phyloP scores from a whole-genome alignment of 345 rosid genomes.

The Sisymbrium irio region DNA sequence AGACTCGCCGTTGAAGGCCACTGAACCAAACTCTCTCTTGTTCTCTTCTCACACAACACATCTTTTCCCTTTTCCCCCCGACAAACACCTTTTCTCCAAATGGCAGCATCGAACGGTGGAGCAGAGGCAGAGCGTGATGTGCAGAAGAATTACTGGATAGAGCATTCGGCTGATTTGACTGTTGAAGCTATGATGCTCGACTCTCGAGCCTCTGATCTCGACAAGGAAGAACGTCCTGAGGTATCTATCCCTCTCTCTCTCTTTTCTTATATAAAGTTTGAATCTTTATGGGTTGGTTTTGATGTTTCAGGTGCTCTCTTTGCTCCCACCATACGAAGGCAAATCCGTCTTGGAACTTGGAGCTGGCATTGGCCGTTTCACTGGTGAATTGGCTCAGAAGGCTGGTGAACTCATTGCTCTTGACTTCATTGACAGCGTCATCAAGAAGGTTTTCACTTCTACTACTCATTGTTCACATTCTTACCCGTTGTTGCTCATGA shows the following conservation, averaged over 20 bases:
- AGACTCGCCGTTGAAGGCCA: constrained; percentile 74
- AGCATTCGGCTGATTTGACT: constrained; percentile 65
- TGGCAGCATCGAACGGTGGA: constrained; percentile 46
- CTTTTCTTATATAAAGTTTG: not conserved
- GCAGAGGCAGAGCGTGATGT: constrained; percentile 67
- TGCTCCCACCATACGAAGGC: constrained; percentile 78
- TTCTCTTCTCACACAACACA: not conserved
- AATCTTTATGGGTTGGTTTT: not conserved
- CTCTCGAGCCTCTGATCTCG: constrained; percentile 85
- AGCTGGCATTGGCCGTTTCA: constrained; percentile 95
- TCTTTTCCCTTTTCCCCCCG: not conserved
- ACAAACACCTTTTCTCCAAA: constrained; percentile 22
- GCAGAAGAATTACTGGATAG: constrained; percentile 87
- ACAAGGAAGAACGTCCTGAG: constrained; percentile 97
- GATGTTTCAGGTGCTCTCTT: constrained; percentile 58
- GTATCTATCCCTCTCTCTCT: too few relatives aligned
- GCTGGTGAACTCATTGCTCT: constrained; percentile 78
- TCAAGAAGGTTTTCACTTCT: constrained; percentile 81
- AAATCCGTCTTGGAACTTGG: constrained; percentile 87
- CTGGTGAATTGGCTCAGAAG: constrained; percentile 83
- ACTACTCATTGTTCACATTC: constrained; percentile 5
- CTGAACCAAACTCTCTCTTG: constrained; percentile 19
- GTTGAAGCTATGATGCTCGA: constrained; percentile 98
- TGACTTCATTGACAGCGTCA: constrained; percentile 80
- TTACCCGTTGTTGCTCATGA: not conserved